phyloP scores from a whole-genome alignment of 768 basidiomycete genomes.

The Termitomyces sp. region DNA sequence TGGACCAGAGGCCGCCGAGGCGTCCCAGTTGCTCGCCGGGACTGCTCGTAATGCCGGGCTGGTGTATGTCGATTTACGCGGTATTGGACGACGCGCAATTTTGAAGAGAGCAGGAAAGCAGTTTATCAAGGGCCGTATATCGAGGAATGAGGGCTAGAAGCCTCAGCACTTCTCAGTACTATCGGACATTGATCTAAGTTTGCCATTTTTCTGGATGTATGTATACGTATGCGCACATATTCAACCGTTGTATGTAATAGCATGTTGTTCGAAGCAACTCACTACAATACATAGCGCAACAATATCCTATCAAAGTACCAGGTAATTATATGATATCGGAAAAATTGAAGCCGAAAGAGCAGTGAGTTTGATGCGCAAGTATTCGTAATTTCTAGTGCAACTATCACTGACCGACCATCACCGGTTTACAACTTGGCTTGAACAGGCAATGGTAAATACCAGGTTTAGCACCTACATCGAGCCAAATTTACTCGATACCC shows the following conservation, averaged over 20 bases:
- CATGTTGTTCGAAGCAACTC: no score
- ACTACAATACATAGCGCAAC: no score
- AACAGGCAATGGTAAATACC: slow-evolving; percentile 5
- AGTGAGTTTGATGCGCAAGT: no score
- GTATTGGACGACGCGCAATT: slow-evolving; percentile 65
- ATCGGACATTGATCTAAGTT: background rate
- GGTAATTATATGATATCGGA: no score
- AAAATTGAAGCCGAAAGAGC: no score
- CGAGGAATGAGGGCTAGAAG: slow-evolving; percentile 1
- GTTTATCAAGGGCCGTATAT: slow-evolving; percentile 37
- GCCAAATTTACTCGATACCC: slow-evolving; percentile 3
- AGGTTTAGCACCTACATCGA: slow-evolving; percentile 10
- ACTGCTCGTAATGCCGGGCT: slow-evolving; percentile 67
- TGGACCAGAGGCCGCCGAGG: slow-evolving; percentile 57
- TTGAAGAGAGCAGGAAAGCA: slow-evolving; percentile 57
- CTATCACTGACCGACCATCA: background rate
- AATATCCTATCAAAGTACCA: no score
- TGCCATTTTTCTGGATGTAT: no score
- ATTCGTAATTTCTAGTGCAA: background rate
- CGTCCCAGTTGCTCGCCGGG: slow-evolving; percentile 52
- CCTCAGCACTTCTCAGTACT: background rate
- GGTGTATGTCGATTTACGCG: slow-evolving; percentile 72
- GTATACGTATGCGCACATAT: no score
- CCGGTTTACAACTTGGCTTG: background rate
- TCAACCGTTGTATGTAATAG: no score